Conservation (phyloP, 31 red algal species). For the Odonthalia washingtoniensis region DNA sequence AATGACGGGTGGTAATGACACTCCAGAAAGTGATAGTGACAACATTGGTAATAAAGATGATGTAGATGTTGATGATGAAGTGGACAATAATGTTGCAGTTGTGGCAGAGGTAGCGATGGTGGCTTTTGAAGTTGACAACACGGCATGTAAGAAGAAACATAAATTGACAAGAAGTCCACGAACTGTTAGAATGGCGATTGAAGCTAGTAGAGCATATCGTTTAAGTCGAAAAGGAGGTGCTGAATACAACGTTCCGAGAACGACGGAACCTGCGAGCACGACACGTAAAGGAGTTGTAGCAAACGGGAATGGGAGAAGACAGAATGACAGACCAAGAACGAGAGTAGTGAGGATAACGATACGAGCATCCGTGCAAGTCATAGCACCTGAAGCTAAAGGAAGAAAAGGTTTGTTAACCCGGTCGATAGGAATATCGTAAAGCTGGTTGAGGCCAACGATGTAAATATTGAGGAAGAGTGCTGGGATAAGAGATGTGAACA, state of each 20-base stretch:
- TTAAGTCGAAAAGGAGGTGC: slow-evolving; percentile 90
- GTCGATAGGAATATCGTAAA: slow-evolving; percentile 88
- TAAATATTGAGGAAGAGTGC: slow-evolving; percentile 89
- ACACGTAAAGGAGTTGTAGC: slow-evolving; percentile 67
- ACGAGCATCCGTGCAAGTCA: slow-evolving; percentile 61
- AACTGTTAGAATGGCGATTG: slow-evolving; percentile 78
- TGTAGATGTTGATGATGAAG: too few relatives aligned
- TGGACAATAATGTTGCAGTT: too few relatives aligned
- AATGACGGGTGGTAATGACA: slow-evolving; percentile 42
- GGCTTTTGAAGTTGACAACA: slow-evolving; percentile 82
- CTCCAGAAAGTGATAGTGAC: neutral
- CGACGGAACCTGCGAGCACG: slow-evolving; percentile 60
- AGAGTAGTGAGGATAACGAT: slow-evolving; percentile 52
- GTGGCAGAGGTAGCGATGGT: slow-evolving; percentile 67
- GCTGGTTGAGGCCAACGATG: slow-evolving; percentile 95
- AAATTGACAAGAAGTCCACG: slow-evolving; percentile 89
- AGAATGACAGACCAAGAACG: slow-evolving; percentile 60
- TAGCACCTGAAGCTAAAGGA: slow-evolving; percentile 81
- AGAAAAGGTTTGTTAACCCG: slow-evolving; percentile 91
- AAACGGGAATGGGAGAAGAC: slow-evolving; percentile 52
- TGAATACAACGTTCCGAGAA: slow-evolving; percentile 86
- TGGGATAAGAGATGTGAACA: slow-evolving; percentile 68
- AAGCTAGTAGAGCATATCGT: slow-evolving; percentile 81
- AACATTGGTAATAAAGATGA: too few relatives aligned
- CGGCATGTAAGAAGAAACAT: slow-evolving; percentile 84